Percentiles rank a stretch among this genome's conserved stretches.
Evolutionary conservation across 2,329 filamentous ascomycete species (phyloP).

Genomic region (Fusarium ambrosium): DNA sequence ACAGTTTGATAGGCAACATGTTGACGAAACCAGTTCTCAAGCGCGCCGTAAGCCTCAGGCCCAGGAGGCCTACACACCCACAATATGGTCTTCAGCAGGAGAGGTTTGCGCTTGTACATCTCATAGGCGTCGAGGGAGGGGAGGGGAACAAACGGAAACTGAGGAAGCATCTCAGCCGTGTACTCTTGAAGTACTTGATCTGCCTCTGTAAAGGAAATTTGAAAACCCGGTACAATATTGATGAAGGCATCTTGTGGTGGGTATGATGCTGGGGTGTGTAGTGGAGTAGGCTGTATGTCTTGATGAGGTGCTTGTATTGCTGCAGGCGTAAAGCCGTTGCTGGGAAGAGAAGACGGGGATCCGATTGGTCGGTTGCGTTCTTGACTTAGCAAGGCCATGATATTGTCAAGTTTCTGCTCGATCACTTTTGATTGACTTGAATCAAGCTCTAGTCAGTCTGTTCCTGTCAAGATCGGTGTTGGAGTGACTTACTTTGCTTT

Average conservation of each 20-base stretch:
- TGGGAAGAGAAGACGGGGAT: neutral
- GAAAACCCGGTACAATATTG: neutral
- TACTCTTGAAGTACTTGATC: neutral
- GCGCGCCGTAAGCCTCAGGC: neutral
- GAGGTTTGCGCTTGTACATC: neutral
- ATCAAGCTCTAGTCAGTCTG: neutral
- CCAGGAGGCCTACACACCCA: neutral
- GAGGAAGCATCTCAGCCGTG: neutral
- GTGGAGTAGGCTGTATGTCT: neutral
- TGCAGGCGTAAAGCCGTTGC: neutral
- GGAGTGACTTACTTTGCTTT: neutral
- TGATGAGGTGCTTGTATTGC: neutral
- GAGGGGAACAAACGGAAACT: neutral
- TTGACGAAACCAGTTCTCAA: neutral
- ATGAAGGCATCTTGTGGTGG: neutral
- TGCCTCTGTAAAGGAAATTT: neutral
- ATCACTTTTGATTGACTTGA: neutral
- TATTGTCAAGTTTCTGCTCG: neutral
- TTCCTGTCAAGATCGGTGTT: neutral
- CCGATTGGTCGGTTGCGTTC: neutral
- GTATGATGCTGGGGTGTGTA: neutral
- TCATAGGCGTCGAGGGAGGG: neutral
- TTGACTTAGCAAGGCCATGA: neutral
- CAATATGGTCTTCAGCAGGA: neutral
- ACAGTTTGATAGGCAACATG: neutral